Evolutionary conservation across 306 rosid species (phyloP).

Genomic region (Parietaria judaica): DNA sequence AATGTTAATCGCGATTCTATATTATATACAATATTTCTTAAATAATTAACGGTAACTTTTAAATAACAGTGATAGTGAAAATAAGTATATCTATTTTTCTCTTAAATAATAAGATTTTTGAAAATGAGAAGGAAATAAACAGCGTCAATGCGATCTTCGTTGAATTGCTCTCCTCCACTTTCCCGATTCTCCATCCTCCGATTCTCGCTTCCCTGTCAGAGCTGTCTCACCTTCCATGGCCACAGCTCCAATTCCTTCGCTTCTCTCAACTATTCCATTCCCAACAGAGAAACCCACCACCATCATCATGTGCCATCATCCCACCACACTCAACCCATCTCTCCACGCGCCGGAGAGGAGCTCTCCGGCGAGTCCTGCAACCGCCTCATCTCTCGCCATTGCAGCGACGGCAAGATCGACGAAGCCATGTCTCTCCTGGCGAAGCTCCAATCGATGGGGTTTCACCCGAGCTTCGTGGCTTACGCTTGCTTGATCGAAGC

Average conservation of each 20-base stretch:
- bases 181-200: not conserved
- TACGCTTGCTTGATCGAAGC: constrained; percentile 47
- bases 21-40: too few species aligned
- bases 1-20: too few species aligned
- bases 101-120: not conserved
- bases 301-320: constrained; percentile 4
- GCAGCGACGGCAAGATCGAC: constrained; percentile 47
- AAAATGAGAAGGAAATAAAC: too few species aligned
- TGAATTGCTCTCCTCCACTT: not conserved
- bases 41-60: too few species aligned
- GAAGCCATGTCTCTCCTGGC: constrained; percentile 50
- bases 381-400: constrained; percentile 31
- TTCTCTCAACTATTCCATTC: constrained; percentile 13
- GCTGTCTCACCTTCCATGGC: constrained; percentile 9
- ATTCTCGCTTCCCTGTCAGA: constrained; percentile 4
- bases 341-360: constrained; percentile 26
- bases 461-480: constrained; percentile 28
- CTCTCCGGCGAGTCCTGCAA: constrained; percentile 35
- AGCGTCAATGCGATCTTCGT: too few species aligned
- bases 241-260: not conserved
- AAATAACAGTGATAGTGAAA: too few species aligned
- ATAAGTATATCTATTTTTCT: too few species aligned
- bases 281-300: constrained; percentile 15
- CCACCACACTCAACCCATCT: not conserved
- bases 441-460: constrained; percentile 50